Evolutionary conservation across 371 early-diverging fungal species (phyloP).

Genomic region (Syncephalastrum racemosum): DNA sequence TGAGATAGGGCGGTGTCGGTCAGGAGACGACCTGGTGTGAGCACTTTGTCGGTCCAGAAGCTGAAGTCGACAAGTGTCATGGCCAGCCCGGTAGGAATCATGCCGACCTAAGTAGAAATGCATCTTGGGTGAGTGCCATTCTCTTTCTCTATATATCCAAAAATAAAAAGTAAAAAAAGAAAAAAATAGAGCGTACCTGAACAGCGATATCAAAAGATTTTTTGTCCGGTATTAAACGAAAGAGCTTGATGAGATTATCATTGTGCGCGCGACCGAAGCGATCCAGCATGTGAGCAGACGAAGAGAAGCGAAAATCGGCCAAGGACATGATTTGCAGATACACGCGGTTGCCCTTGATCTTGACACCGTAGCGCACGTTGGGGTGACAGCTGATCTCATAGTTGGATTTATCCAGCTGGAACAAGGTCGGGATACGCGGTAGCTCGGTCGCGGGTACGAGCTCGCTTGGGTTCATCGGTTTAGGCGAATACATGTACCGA

Average conservation of each 20-base stretch:
- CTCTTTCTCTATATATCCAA: too few relatives aligned
- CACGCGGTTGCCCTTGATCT: slow-evolving; percentile 11
- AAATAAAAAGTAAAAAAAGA: too few relatives aligned
- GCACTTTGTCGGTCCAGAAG: slow-evolving; percentile 16
- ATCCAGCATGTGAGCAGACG: background rate
- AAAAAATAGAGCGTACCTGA: background rate
- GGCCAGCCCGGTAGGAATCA: slow-evolving; percentile 14
- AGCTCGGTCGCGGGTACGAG: background rate
- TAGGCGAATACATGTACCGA: background rate
- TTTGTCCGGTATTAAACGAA: slow-evolving; percentile 14
- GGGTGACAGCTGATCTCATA: slow-evolving; percentile 13
- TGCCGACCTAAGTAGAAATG: slow-evolving; percentile 2
- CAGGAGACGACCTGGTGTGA: background rate
- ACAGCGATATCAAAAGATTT: slow-evolving; percentile 13
- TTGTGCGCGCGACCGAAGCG: background rate
- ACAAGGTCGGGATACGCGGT: slow-evolving; percentile 11
- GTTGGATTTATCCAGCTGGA: slow-evolving; percentile 10
- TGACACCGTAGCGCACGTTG: slow-evolving; percentile 11
- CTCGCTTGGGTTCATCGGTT: background rate
- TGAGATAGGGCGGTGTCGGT: too few relatives aligned
- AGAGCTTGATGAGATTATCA: slow-evolving; percentile 10
- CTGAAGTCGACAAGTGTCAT: slow-evolving; percentile 10
- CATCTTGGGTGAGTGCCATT: too few relatives aligned
- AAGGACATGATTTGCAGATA: slow-evolving; percentile 12
- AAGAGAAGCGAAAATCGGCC: slow-evolving; percentile 5